Evolutionary conservation across 805 yeast species (phyloP), one percentile per base, ranked within the genome.

Genomic region (Myxozyma neglecta): DNA sequence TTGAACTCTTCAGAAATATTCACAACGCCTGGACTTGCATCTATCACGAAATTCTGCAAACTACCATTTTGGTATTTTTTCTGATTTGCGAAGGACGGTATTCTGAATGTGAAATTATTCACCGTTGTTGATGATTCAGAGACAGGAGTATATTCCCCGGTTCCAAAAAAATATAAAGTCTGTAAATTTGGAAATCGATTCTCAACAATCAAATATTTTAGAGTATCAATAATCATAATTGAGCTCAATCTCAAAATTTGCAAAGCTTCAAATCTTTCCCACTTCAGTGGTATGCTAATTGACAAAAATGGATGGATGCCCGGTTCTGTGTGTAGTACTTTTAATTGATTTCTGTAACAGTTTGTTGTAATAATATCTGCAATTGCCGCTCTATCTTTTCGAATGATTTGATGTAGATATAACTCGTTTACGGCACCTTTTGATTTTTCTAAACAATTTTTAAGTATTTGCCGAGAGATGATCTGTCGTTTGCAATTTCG

Each of bases 141-240:
- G 2, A 50, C 53, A 1, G 53, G 53, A 3, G 35, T 36, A 37
- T 18, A 37, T 6, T 50, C 44, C 16, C 44, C 44, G 3, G 53
- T 18, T 37, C 53, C 55, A 29, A 39, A 51, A 11, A 51, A 39
- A 14, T 51, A 29, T 36, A 51, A 18, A 9, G 29, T 40, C 37
- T 39, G 37, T 29, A 51, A n/a, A 29, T 40, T 51, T 11, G 55
- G 55, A 29, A 51, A 51, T 10, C 55, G 32, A 37, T 51, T 51
- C 3, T 24, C 55, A 43, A 20, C 18, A 10, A 39, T 37, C 37
- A 40, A 13, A 20, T 9, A 24, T 24, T 6, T 20, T 9, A 51
- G 6, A 42, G 32, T 20, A 40, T 51, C 51, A 11, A 29, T 39
- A 14, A 35, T 39, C 29, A 20, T 37, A n/a, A 32, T 10, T 34